Evolutionary conservation across 371 early-diverging fungal species (phyloP).

Genomic region (Paraphysoderma sedebokerense): DNA sequence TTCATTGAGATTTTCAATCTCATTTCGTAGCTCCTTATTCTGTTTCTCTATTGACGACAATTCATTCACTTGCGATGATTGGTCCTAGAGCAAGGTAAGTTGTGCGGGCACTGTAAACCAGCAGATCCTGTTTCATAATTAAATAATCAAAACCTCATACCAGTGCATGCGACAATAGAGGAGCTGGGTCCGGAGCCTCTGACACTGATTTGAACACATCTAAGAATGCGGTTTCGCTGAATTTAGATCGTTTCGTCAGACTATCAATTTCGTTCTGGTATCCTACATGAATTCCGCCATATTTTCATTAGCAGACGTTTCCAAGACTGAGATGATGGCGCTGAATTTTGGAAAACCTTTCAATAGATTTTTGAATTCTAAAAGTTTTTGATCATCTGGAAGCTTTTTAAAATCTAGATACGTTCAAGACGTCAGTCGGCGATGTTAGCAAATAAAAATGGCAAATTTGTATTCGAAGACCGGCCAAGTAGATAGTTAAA

Average conservation of each 20-base stretch:
- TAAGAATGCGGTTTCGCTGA: conserved; percentile 64
- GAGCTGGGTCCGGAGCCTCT: conserved; percentile 74
- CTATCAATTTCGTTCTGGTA: conserved; percentile 83
- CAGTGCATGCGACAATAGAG: conserved; percentile 23
- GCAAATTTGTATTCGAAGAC: no score
- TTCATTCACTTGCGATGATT: neutral
- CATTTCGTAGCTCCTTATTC: conserved; percentile 10
- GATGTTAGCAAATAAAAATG: no score
- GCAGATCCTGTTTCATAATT: neutral
- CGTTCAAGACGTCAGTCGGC: no score
- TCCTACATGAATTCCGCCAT: conserved; percentile 14
- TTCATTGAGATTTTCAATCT: neutral
- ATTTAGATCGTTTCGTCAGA: conserved; percentile 66
- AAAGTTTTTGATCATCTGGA: conserved; percentile 55
- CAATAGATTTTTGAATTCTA: conserved; percentile 46
- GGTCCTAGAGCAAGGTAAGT: conserved; percentile 3
- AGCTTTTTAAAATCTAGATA: conserved; percentile 55
- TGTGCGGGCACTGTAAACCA: conserved; percentile 1
- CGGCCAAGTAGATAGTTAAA: neutral
- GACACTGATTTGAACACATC: conserved; percentile 57
- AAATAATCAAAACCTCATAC: neutral
- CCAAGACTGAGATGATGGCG: neutral
- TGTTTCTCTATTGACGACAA: conserved; percentile 8
- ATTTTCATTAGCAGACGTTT: neutral
- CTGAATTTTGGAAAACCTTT: no score